Conservation (phyloP, 371 early-diverging fungal species). For the Syncephalis plumigaleata region DNA sequence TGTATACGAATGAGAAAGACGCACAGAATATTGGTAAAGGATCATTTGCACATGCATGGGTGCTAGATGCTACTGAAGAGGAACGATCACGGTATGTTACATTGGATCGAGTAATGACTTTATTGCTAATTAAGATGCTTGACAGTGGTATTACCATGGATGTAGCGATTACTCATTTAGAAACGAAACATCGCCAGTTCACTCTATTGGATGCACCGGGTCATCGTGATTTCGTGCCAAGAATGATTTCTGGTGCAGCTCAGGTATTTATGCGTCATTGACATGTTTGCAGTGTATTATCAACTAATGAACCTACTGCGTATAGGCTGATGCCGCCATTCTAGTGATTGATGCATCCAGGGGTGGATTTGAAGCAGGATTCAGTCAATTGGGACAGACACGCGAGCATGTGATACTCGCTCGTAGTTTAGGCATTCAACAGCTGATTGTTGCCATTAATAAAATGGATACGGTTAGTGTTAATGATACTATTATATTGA, state of each 20-base stretch:
- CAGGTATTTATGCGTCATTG: conserved; percentile 22
- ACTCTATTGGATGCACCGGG: conserved; percentile 96
- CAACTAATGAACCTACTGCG: not conserved
- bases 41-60: conserved; percentile 96
- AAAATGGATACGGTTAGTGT: conserved; percentile 93
- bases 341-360: conserved; percentile 88
- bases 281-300: conserved; percentile 1
- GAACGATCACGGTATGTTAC: conserved; percentile 72
- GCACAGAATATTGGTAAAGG: conserved; percentile 96
- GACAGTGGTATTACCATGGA: conserved; percentile 93
- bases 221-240: conserved; percentile 97
- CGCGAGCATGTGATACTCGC: conserved; percentile 98
- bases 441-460: conserved; percentile 96
- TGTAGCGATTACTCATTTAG: conserved; percentile 80
- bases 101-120: not conserved
- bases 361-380: conserved; percentile 99
- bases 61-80: conserved; percentile 91
- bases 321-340: conserved; percentile 83
- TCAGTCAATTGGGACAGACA: conserved; percentile 98
- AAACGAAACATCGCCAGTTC: conserved; percentile 57
- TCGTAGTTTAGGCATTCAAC: conserved; percentile 92
- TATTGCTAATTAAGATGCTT: conserved; percentile 1
- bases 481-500: too few relatives aligned
- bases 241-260: conserved; percentile 97
- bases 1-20: conserved; percentile 81